phyloP scores from a whole-genome alignment of 805 yeast species.

The Schizosaccharomyces osmophilus region DNA sequence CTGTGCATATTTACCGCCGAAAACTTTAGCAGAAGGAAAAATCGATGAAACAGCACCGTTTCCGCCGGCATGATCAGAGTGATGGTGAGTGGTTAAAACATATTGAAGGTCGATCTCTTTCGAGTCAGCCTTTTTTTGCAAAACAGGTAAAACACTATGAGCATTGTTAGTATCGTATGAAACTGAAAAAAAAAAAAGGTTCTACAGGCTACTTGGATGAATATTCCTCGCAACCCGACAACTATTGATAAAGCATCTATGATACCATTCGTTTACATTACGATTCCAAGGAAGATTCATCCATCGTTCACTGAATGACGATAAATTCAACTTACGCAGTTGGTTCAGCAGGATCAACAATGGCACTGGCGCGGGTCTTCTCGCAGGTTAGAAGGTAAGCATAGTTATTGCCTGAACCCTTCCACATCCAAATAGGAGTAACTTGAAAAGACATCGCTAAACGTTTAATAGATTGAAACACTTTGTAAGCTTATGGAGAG shows the following conservation, averaged over 20 bases:
- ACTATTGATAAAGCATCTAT: background rate
- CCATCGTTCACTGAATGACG: background rate
- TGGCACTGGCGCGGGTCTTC: conserved; percentile 40
- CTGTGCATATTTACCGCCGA: conserved; percentile 70
- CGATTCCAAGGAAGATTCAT: background rate
- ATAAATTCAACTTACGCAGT: conserved; percentile 20
- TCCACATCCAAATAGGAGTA: conserved; percentile 53
- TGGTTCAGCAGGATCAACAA: conserved; percentile 86
- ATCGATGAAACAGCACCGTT: conserved; percentile 8
- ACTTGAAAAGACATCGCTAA: conserved; percentile 33
- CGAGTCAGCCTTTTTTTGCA: conserved; percentile 27
- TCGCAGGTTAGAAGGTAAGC: conserved; percentile 56
- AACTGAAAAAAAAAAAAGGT: background rate
- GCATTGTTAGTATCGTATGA: background rate
- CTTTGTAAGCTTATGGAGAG: background rate
- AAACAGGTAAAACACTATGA: conserved; percentile 1
- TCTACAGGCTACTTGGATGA: background rate
- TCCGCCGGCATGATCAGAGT: conserved; percentile 65
- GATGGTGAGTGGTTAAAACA: conserved; percentile 36
- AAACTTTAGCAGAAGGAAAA: conserved; percentile 32
- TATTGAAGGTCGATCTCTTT: background rate
- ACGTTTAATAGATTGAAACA: background rate
- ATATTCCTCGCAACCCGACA: background rate
- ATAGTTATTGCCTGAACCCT: conserved; percentile 86
- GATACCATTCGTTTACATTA: background rate